These are phyloP conservation scores for Lactifluus pinguis DNA, from an alignment of 768 basidiomycete genomes.

Conservation along the genomic window DNA sequence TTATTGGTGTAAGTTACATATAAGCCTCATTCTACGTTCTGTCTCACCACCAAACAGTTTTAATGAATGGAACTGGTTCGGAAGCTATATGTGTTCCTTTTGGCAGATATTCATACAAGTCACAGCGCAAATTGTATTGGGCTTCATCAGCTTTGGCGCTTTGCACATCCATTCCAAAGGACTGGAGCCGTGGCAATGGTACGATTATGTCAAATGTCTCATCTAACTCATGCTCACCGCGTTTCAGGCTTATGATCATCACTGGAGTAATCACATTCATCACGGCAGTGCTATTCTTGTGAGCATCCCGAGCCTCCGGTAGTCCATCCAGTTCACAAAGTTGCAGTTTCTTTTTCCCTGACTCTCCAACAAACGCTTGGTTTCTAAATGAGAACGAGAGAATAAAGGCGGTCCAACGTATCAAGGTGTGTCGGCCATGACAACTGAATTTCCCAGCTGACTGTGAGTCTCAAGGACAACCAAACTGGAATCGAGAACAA, in stretches of 20 bases:
- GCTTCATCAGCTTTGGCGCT: constrained; percentile 58
- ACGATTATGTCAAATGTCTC: constrained; percentile 3
- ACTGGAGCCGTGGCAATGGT: constrained; percentile 73
- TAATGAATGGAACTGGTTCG: constrained; percentile 68
- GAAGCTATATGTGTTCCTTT: neutral
- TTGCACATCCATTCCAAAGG: constrained; percentile 47
- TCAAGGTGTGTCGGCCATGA: constrained; percentile 39
- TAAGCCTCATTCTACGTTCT: neutral
- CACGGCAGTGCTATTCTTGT: constrained; percentile 49
- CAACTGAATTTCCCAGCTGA: neutral
- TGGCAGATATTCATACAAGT: neutral
- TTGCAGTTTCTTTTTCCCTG: constrained; percentile 59
- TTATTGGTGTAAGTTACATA: constrained; percentile 56
- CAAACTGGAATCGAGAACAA: constrained; percentile 82
- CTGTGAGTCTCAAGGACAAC: constrained; percentile 38
- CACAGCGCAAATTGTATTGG: constrained; percentile 59
- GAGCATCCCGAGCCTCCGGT: constrained; percentile 8
- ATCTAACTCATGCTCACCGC: constrained; percentile 12
- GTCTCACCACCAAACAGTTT: constrained; percentile 33
- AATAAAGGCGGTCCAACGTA: constrained; percentile 49
- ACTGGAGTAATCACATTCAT: constrained; percentile 51
- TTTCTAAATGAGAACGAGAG: constrained; percentile 64
- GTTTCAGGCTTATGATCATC: constrained; percentile 56
- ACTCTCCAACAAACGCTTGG: constrained; percentile 67
- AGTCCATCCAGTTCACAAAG: neutral